These are phyloP conservation scores for Penicillium macrosclerotiorum DNA, from an alignment of 495 filamentous ascomycete genomes.

Conservation along the genomic window DNA sequence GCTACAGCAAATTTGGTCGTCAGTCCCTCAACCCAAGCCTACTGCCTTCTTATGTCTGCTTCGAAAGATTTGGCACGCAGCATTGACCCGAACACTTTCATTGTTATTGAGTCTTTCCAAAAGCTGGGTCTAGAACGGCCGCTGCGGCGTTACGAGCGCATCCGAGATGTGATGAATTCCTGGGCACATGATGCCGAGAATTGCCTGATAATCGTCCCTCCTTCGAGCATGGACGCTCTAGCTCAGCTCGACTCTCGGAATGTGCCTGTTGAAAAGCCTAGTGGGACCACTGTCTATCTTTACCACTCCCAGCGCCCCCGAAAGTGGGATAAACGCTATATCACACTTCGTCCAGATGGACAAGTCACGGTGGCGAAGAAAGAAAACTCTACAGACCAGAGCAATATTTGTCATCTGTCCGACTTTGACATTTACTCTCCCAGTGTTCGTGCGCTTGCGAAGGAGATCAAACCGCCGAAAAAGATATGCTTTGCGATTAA, in stretches of 20 bases:
- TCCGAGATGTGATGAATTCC: slow-evolving; percentile 87
- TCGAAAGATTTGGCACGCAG: slow-evolving; percentile 51
- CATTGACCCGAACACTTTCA: slow-evolving; percentile 58
- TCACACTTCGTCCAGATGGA: slow-evolving; percentile 71
- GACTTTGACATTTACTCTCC: slow-evolving; percentile 92
- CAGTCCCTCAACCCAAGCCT: slow-evolving; percentile 68
- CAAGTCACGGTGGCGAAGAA: slow-evolving; percentile 77
- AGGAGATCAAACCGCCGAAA: slow-evolving; percentile 69
- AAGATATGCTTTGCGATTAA: slow-evolving; percentile 85
- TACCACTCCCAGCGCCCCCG: slow-evolving; percentile 77
- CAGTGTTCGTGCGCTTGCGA: slow-evolving; percentile 59
- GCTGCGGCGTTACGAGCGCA: slow-evolving; percentile 79
- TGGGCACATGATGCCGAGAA: slow-evolving; percentile 82
- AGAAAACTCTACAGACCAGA: slow-evolving; percentile 49
- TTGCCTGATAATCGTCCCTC: slow-evolving; percentile 58
- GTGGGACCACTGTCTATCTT: slow-evolving; percentile 63
- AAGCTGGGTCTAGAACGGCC: slow-evolving; percentile 79
- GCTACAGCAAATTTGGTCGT: slow-evolving; percentile 62
- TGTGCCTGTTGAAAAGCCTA: slow-evolving; percentile 58
- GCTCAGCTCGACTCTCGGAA: slow-evolving; percentile 48
- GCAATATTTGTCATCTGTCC: slow-evolving; percentile 78
- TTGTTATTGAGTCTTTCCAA: slow-evolving; percentile 73
- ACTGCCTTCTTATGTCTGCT: slow-evolving; percentile 66
- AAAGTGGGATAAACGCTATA: slow-evolving; percentile 82
- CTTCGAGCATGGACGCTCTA: slow-evolving; percentile 42